Evolutionary conservation across 2,329 filamentous ascomycete genomes (phyloP), one percentile per base, ranked within the genome.

Genomic region (Clarireedia hainanense): DNA sequence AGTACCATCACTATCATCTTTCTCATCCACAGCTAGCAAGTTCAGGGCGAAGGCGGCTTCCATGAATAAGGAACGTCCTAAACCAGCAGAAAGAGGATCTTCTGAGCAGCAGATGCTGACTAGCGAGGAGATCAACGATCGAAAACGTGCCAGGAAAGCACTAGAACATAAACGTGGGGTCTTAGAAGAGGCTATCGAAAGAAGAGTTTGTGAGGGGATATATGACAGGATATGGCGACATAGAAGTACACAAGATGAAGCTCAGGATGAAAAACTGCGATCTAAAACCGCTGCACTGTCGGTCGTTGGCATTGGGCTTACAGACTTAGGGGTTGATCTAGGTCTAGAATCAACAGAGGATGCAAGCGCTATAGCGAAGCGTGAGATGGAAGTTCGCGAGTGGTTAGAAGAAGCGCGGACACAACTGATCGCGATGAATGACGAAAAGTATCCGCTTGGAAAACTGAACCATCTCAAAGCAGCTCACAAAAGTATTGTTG

Each of bases 151-250:
- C 27, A 81, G 91, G 56, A 88, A 84, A 66, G 76, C 85, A 5
- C 75, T 96, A 10, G 91, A 96, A 64, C 78, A 84, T 23, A 95
- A 95, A 71, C 81, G 85, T 43, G 71, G 80, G 3, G 78, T 87
- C 9, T 72, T 97, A 30, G 92, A 99, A 71, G 94, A 99, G 71
- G 90, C 91, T 4, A 88, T 97, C 0, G 94, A 99, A 69, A 82
- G 89, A 61, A 83, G 88, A 60, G 80, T 91, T 10, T 95, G 89
- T 67, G 90, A 95, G 68, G 84, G 85, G 52, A 85, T 92, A 47
- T 97, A 97, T 67, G 80, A 85, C 57, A 85, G 88, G 61, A 89
- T 99, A 68, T 99, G 92, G 80, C 84, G 91, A 47, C 94, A 99
- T 70, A 83, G 87, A 58, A 94, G 80, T 68, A 95, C 92, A 0